A percentile compares a stretch with the other conserved stretches of the same genome.
Evolutionary conservation across 208 protist species (phyloP).

Genomic region (Crithidia acanthocephali): DNA sequence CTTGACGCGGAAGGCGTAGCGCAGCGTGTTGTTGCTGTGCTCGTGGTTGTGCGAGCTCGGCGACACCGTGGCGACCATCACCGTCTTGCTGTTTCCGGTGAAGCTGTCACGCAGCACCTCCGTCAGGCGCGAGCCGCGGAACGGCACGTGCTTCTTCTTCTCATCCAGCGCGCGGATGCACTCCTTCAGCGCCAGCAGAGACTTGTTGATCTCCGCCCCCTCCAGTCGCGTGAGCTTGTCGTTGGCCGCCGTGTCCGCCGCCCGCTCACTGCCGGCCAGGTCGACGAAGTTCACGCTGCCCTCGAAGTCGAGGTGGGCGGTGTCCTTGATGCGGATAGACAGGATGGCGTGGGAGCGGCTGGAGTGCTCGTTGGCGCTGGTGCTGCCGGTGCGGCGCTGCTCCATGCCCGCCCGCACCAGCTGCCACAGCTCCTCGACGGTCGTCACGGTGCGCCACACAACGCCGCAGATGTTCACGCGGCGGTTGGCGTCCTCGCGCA

Average conservation of each 20-base stretch:
- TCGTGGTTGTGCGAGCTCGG: constrained; percentile 88
- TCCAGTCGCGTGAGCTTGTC: constrained; percentile 95
- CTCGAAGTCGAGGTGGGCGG: constrained; percentile 55
- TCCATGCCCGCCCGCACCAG: constrained; percentile 85
- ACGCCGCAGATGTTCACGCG: constrained; percentile 93
- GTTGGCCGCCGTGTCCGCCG: constrained; percentile 89
- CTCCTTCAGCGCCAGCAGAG: constrained; percentile 98
- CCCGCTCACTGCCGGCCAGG: constrained; percentile 97
- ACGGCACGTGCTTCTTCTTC: constrained; percentile 94
- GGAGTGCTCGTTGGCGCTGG: constrained; percentile 87
- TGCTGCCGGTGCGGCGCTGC: constrained; percentile 85
- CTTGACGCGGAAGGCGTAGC: constrained; percentile 95
- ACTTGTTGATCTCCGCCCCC: constrained; percentile 99
- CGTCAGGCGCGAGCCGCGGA: constrained; percentile 97
- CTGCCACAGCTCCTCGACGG: constrained; percentile 62
- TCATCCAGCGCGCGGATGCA: constrained; percentile 98
- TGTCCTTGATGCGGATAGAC: constrained; percentile 54
- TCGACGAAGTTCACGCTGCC: constrained; percentile 96
- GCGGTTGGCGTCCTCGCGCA: constrained; percentile 92
- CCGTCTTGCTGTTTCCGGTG: constrained; percentile 93
- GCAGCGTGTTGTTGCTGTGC: constrained; percentile 98
- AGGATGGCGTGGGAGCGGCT: constrained; percentile 91
- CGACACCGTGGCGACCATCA: constrained; percentile 96
- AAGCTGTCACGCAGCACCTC: constrained; percentile 96
- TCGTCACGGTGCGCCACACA: constrained; percentile 66